Evolutionary conservation across 176 grass and related monocot species (phyloP), one percentile per base, ranked within the genome.

Genomic region (Chloris gayana): DNA sequence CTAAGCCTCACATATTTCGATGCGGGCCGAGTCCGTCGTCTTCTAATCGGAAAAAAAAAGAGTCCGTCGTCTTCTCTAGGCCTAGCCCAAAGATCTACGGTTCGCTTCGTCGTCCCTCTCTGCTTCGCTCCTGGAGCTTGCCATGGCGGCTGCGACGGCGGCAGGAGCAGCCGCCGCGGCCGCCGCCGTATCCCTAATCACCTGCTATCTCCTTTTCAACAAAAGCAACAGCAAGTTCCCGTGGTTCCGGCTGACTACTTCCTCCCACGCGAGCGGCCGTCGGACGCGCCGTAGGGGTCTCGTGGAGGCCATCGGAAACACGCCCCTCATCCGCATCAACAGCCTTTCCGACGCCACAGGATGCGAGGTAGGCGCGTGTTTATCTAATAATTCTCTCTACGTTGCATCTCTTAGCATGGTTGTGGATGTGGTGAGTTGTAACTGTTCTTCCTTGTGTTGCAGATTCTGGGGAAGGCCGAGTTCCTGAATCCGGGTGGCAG

Each of bases 391-490:
- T 6, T 13, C 19, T 26, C 65, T 76, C 35, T 1, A 9, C 24
- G 50, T 76, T 85, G 66, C 19, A 82, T n/a, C 9, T 22, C 70
- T 26, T 15, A 25, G 33, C 50, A 74, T 54, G 66, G 12, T 15
- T 80, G 56, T 59, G 78, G 50, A 82, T 30, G 45, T 45, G 60
- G 35, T 34, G 11, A 38, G n/a, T 51, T 67, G 62, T 50, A 41
- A 53, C 31, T 82, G 7, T 73, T 83, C 30, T 70, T 49, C 21
- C 53, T 47, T 87, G 45, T 14, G 30, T 82, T 85, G 84, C 76
- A 98, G 95, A 99, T 99, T 87, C 76, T 95, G 37, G 96, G 92
- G 67, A 99, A 99, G 90, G 92, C 92, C 9, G 96, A 99, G 86
- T 99, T 99, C 51, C 84, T 99, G n/a, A 99, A 95, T 61, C 96